Conservation (phyloP, 179 eudicot genomes). For the Silene noctiflora region DNA sequence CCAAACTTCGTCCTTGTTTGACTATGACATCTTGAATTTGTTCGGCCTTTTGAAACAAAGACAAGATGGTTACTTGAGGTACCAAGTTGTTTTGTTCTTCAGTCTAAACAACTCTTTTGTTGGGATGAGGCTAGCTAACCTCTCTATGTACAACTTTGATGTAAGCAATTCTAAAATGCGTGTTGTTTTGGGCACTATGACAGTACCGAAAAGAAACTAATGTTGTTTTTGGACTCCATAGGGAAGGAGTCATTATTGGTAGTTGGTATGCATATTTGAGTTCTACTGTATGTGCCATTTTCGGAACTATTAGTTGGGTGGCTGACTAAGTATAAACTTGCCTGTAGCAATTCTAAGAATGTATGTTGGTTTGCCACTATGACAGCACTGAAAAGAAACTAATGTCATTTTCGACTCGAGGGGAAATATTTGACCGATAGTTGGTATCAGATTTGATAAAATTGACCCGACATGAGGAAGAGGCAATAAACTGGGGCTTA, state of each 20-base stretch:
- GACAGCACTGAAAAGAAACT: neutral
- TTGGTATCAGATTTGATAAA: neutral
- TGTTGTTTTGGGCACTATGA: neutral
- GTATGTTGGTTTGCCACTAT: neutral
- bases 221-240: neutral
- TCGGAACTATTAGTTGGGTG: too few relatives aligned
- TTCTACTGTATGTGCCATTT: too few relatives aligned
- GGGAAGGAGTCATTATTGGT: neutral
- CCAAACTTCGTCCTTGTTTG: constrained; percentile 15
- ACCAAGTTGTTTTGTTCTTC: neutral
- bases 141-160: neutral
- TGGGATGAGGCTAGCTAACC: neutral
- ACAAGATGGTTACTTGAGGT: neutral
- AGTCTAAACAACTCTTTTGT: neutral
- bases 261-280: neutral
- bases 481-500: too few relatives aligned
- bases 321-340: too few relatives aligned
- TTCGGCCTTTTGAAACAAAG: constrained; percentile 1
- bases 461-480: too few relatives aligned
- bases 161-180: neutral
- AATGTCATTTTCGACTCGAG: neutral
- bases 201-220: neutral
- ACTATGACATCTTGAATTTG: constrained; percentile 9
- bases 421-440: neutral
- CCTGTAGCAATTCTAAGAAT: neutral